Conservation (phyloP, 2,329 filamentous ascomycete genomes). For the Rutstroemia sp. region DNA sequence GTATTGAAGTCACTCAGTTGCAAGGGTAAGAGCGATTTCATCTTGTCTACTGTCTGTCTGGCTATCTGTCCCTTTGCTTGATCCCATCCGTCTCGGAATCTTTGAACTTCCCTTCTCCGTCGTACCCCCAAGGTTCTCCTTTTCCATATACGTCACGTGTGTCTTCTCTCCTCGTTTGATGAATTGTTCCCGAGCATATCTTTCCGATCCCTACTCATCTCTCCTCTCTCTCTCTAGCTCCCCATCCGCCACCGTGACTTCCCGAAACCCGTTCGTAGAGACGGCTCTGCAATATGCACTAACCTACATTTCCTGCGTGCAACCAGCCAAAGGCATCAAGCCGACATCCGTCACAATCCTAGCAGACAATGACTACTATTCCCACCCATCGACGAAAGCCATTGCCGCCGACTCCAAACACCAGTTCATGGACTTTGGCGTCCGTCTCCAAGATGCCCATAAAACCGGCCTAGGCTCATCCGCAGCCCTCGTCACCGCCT, state of each 20-base stretch:
- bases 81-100: not conserved
- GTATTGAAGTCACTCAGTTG: conserved; percentile 73
- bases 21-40: conserved; percentile 52
- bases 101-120: not conserved
- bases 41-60: conserved; percentile 6
- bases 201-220: not conserved
- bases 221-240: conserved; percentile 8
- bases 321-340: conserved; percentile 43
- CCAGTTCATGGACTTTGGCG: conserved; percentile 67
- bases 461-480: conserved; percentile 96
- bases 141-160: conserved; percentile 7
- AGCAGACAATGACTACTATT: conserved; percentile 96
- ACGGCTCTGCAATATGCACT: conserved; percentile 82
- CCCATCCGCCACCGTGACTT: conserved; percentile 18
- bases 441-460: conserved; percentile 70
- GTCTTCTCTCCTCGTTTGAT: not conserved
- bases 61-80: conserved; percentile 1
- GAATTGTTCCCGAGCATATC: not conserved
- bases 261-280: conserved; percentile 81
- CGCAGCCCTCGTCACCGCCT: conserved; percentile 83
- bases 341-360: conserved; percentile 76
- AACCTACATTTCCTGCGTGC: conserved; percentile 59
- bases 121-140: not conserved
- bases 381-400: conserved; percentile 45
- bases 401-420: conserved; percentile 35